Base-by-base conservation (phyloP, 306 rosid genomes). In the Ziziphus jujuba region DNA sequence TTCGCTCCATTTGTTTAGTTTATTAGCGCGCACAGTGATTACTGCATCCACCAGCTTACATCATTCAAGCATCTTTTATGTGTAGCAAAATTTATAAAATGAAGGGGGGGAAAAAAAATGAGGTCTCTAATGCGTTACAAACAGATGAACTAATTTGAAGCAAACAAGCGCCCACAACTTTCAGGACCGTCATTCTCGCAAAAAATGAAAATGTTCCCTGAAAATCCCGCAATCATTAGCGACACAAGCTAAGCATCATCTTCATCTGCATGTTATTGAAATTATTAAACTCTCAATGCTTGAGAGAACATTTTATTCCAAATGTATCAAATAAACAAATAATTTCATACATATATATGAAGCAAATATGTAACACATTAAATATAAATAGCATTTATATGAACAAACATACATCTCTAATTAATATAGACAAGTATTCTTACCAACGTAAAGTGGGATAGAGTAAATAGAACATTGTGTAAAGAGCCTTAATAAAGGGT, bases 211-310 rank as follows among this genome's bases (percentile, higher is more conserved):
- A 56, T 33, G 60, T 45, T n/a, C 49, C 31, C 72, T 40, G 66
- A 62, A 63, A 48, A 69, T 50, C 63, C 75, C 21, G 65, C 76
- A 57, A 60, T 65, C 72, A 76, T 44, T 59, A 31, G 63, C 35
- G 48, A 56, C 16, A 51, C 57, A 70, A 70, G 70, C 73, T 78
- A 84, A 9, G 79, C 87, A 11, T 89, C 92, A 56, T 85, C 95
- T 76, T 57, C 91, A 57, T 84, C 92, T 86, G 88, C 75, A 74
- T 67, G 54, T 51, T 10, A 50, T 14, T 17, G 64, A 73, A 16
- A 74, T 55, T 33, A 65, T 36, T 61, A 55, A 51, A 23, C 15
- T 50, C 55, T 16, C 10, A 9, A 5, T 49, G 21, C 54, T 6
- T 19, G 54, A 15, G 19, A 49, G 19, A 49, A 49, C 15, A 49